Conservation (phyloP, 371 early-diverging fungal genomes). For the Haplosporangium sp. region DNA sequence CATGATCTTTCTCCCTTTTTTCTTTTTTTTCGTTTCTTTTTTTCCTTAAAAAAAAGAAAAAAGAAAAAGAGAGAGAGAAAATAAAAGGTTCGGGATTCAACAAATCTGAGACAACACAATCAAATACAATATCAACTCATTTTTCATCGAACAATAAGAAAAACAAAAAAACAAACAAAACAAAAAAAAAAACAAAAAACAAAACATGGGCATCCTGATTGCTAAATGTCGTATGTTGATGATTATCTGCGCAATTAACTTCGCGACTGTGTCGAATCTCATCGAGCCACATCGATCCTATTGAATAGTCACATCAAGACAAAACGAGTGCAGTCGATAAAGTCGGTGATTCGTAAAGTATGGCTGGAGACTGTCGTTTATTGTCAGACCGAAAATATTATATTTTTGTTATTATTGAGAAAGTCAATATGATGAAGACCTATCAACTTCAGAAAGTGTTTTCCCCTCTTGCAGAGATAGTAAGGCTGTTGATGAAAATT, state of each 20-base stretch:
- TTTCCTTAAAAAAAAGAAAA: too few species aligned
- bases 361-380: not conserved
- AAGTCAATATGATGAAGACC: not conserved
- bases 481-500: too few species aligned
- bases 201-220: not conserved
- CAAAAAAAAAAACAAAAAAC: not conserved
- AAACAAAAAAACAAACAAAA: not conserved
- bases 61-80: constrained; percentile 15
- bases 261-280: too few species aligned
- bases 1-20: not conserved
- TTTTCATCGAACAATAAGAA: not conserved
- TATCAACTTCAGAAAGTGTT: not conserved
- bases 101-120: not conserved
- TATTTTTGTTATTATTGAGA: not conserved
- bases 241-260: not conserved
- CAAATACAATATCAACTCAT: not conserved
- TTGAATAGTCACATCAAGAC: too few species aligned
- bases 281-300: too few species aligned
- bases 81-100: not conserved
- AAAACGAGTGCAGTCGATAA: too few species aligned
- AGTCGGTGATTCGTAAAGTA: too few species aligned
- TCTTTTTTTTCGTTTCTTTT: too few species aligned
- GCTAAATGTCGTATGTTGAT: not conserved
- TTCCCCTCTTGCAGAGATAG: too few species aligned
- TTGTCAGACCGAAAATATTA: not conserved